Conservation (phyloP, 805 yeast genomes). For the Candida chauliodis region DNA sequence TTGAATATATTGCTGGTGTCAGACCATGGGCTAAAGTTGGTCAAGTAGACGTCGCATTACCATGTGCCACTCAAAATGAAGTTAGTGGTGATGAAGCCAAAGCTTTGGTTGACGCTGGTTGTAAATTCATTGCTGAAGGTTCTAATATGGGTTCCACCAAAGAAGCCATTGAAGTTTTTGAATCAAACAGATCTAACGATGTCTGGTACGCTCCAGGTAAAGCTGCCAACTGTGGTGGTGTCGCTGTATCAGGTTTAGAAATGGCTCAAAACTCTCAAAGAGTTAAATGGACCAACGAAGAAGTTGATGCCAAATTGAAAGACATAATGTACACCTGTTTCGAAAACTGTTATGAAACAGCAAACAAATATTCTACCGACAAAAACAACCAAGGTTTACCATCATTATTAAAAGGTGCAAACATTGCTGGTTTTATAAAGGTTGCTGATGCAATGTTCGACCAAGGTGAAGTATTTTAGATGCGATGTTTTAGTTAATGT, state of each 20-base stretch:
- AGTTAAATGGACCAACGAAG: slow-evolving; percentile 84
- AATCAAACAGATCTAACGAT: slow-evolving; percentile 64
- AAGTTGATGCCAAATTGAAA: slow-evolving; percentile 88
- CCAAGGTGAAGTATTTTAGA: slow-evolving; percentile 74
- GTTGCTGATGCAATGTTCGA: slow-evolving; percentile 98
- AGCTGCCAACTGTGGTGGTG: slow-evolving; percentile 99
- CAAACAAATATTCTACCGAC: slow-evolving; percentile 74
- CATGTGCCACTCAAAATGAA: slow-evolving; percentile 98
- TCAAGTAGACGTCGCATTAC: slow-evolving; percentile 90
- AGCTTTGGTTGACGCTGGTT: slow-evolving; percentile 88
- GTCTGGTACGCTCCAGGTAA: slow-evolving; percentile 99
- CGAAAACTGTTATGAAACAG: slow-evolving; percentile 87
- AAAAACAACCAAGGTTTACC: slow-evolving; percentile 63
- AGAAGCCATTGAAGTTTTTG: slow-evolving; percentile 94
- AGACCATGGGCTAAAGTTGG: slow-evolving; percentile 97
- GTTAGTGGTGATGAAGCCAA: slow-evolving; percentile 95
- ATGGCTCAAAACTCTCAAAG: slow-evolving; percentile 99
- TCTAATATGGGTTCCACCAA: slow-evolving; percentile 99
- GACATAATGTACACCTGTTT: slow-evolving; percentile 91
- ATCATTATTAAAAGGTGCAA: slow-evolving; percentile 96
- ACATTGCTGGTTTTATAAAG: slow-evolving; percentile 97
- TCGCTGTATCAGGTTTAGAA: slow-evolving; percentile 96
- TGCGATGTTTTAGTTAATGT: slow-evolving; percentile 32
- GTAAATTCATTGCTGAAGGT: slow-evolving; percentile 95
- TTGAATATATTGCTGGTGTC: slow-evolving; percentile 86